Conservation (phyloP, 345 rosid genomes). For the Diplotaxis tenuifolia region DNA sequence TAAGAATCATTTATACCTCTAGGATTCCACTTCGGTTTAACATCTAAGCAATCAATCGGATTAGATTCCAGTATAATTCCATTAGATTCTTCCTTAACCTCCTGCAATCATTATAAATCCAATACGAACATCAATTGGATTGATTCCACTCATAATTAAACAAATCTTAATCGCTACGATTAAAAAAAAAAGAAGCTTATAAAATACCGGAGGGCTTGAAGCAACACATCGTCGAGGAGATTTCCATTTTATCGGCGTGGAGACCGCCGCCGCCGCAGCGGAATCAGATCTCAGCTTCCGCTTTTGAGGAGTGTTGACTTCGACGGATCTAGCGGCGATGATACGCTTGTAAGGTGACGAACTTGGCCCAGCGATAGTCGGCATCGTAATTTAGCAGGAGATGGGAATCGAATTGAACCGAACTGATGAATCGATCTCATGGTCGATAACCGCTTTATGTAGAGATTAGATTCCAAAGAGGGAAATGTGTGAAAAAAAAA, state of each 20-base stretch:
- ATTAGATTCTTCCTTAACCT: slow-evolving; percentile 23
- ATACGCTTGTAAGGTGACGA: slow-evolving; percentile 43
- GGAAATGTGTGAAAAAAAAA: not conserved
- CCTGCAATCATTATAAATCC: slow-evolving; percentile 21
- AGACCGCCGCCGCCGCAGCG: not conserved
- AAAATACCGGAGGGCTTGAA: slow-evolving; percentile 17
- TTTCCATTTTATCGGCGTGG: slow-evolving; percentile 43
- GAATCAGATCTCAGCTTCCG: slow-evolving; percentile 53
- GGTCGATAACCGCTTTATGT: slow-evolving; percentile 27
- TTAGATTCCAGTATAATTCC: slow-evolving; percentile 26
- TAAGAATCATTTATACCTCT: slow-evolving; percentile 43
- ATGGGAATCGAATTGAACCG: not conserved
- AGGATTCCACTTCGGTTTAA: slow-evolving; percentile 54
- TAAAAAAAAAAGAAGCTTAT: not conserved
- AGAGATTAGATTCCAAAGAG: not conserved
- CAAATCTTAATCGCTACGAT: slow-evolving; percentile 61
- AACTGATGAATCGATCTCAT: slow-evolving; percentile 30
- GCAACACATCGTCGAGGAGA: slow-evolving; percentile 42
- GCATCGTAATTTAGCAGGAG: not conserved
- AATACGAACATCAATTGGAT: not conserved
- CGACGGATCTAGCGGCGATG: slow-evolving; percentile 37
- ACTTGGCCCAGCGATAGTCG: slow-evolving; percentile 8
- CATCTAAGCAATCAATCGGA: slow-evolving; percentile 10
- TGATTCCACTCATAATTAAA: slow-evolving; percentile 1
- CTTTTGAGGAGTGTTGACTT: slow-evolving; percentile 42